Base-by-base conservation (phyloP, 164 flowering plant species). In the Taxillus chinensis region DNA sequence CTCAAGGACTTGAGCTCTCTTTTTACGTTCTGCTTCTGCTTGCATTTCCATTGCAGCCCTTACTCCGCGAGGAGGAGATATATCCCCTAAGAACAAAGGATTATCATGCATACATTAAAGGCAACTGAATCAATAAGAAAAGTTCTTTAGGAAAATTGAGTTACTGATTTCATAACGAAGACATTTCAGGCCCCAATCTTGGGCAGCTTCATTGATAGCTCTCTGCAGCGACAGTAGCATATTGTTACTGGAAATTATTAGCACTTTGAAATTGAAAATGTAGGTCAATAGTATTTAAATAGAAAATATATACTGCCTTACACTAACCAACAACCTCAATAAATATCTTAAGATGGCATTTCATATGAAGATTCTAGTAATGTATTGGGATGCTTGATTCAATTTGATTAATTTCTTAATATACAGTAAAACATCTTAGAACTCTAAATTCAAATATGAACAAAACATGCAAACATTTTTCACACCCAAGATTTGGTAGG, bases 31-130 rank as follows among this genome's bases (percentile, higher is more conserved):
- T 65, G 99, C 97, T 80, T 93, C 97, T 45, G 96, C 99, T 74
- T 93, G 97, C 99, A 89, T 86, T 75, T 90, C 97, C 97, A 90
- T 93, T 70, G 97, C 97, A 13, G 73, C 87, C 62, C 77, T 83
- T 52, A 93, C 86, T 61, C 91, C 93, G 59, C 74, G 80, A 53
- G 99, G 97, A 64, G 96, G 93, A 74, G 86, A 73, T 64, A 93
- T 93, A 70, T 93, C 99, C 90, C 87, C 97, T 93, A 45, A 39
- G 57, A 54, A 39, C 13, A 7, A 61, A 39, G 60, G 45, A 63
- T 39, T 42, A 46, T 37, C 41, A 56, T 43, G 10, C 1, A 45
- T 15, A 17, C n/a, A 7, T 53, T n/a, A 16, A 17, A 55, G 40
- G 3, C n/a, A 17, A 13, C 40, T 13, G 12, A 54, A 7, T 46